phyloP scores from a whole-genome alignment of 129 eudicot species.

The Arctium minus region DNA sequence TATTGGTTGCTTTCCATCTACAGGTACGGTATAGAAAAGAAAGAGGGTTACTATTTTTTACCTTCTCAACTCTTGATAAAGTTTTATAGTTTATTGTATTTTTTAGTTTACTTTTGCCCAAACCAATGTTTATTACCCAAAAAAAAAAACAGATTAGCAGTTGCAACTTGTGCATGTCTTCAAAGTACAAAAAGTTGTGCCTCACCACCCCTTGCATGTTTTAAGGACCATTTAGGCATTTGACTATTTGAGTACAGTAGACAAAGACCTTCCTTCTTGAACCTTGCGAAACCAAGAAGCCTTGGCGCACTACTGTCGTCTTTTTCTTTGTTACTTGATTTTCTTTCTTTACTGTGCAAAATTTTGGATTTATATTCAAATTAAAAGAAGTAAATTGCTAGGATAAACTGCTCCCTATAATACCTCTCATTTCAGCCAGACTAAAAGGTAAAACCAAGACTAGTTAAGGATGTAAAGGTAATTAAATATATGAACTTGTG shows the following conservation, averaged over 20 bases:
- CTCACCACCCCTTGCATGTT: no score
- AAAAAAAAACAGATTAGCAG: no score
- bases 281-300: no score
- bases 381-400: background rate
- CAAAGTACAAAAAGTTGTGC: no score
- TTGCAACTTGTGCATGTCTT: no score
- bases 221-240: no score
- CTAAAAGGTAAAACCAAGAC: conserved; percentile 18
- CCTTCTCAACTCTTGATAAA: background rate
- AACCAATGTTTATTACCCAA: no score
- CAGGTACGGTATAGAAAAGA: conserved; percentile 5
- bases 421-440: conserved; percentile 22
- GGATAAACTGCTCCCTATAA: conserved; percentile 1
- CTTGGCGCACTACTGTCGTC: background rate
- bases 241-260: no score
- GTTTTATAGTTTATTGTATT: background rate
- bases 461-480: background rate
- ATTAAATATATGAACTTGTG: background rate
- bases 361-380: no score
- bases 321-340: background rate
- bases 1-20: conserved; percentile 30
- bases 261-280: no score
- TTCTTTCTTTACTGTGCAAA: background rate
- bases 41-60: background rate
- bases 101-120: background rate